A percentile compares a stretch with the other conserved stretches of the same genome.
These are phyloP conservation scores for Wickerhamomyces alni DNA, from an alignment of 805 yeast species.

Conservation along the genomic window DNA sequence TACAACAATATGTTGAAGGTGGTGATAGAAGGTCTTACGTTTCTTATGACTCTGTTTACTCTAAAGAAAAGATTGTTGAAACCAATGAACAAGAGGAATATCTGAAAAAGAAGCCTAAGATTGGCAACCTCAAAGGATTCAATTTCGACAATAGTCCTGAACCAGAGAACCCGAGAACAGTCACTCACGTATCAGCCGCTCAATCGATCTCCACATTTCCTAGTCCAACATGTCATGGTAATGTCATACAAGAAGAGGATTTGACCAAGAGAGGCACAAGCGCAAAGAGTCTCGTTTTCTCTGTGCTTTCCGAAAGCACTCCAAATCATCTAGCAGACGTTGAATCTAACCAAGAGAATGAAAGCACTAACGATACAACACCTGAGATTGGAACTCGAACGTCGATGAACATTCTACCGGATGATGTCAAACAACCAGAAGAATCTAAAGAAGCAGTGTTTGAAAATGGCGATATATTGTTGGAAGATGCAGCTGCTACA, in stretches of 20 bases:
- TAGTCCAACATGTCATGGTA: no score
- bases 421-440: not conserved
- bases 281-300: not conserved
- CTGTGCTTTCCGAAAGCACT: constrained; percentile 1
- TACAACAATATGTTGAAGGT: constrained; percentile 11
- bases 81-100: constrained; percentile 14
- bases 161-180: not conserved
- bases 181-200: not conserved
- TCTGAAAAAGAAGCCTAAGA: constrained; percentile 43
- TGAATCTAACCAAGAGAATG: constrained; percentile 2
- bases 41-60: constrained; percentile 54
- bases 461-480: no score
- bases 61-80: constrained; percentile 16
- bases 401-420: not conserved
- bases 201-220: no score
- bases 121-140: constrained; percentile 42
- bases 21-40: constrained; percentile 38
- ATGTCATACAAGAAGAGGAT: no score
- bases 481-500: no score
- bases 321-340: not conserved
- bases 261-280: no score
- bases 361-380: not conserved
- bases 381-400: not conserved
- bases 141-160: constrained; percentile 24
- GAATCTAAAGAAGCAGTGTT: not conserved